Evolutionary conservation across 2,329 filamentous ascomycete genomes (phyloP).

Genomic region (Arthroderma sp.): DNA sequence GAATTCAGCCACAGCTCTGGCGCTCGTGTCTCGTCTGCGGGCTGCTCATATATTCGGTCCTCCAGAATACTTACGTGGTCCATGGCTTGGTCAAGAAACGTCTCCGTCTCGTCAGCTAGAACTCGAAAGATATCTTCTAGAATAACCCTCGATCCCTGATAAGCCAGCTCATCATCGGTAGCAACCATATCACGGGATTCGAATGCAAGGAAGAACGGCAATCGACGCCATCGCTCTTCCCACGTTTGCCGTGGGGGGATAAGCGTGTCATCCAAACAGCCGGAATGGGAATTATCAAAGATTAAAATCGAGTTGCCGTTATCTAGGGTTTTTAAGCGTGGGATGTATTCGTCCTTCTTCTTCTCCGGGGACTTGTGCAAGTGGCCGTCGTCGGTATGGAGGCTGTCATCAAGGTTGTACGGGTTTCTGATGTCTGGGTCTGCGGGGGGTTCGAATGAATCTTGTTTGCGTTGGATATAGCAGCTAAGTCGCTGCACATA

Average conservation of each 20-base stretch:
- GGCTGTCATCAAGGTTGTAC: conserved; percentile 25
- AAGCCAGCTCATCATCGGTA: conserved; percentile 30
- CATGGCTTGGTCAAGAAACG: conserved; percentile 32
- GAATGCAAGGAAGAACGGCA: conserved; percentile 38
- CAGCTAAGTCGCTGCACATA: conserved; percentile 38
- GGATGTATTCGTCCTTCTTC: conserved; percentile 23
- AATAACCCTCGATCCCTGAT: conserved; percentile 39
- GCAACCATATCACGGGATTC: conserved; percentile 25
- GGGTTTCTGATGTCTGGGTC: conserved; percentile 34
- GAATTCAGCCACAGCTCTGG: conserved; percentile 41
- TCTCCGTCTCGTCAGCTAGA: conserved; percentile 33
- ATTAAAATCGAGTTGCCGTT: conserved; percentile 40
- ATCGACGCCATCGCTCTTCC: conserved; percentile 40
- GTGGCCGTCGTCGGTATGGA: conserved; percentile 16
- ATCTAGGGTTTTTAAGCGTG: conserved; percentile 33
- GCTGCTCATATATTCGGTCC: conserved; percentile 41
- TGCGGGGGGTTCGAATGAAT: conserved; percentile 21
- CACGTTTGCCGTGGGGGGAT: conserved; percentile 38
- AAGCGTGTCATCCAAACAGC: conserved; percentile 36
- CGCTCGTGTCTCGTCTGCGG: conserved; percentile 39
- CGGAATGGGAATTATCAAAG: conserved; percentile 39
- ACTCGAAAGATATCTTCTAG: conserved; percentile 38
- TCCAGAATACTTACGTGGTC: conserved; percentile 39
- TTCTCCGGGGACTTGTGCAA: conserved; percentile 14
- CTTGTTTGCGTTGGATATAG: conserved; percentile 38